These are phyloP conservation scores for Fraxinus americana DNA, from an alignment of 257 asterid genomes.

Conservation along the genomic window DNA sequence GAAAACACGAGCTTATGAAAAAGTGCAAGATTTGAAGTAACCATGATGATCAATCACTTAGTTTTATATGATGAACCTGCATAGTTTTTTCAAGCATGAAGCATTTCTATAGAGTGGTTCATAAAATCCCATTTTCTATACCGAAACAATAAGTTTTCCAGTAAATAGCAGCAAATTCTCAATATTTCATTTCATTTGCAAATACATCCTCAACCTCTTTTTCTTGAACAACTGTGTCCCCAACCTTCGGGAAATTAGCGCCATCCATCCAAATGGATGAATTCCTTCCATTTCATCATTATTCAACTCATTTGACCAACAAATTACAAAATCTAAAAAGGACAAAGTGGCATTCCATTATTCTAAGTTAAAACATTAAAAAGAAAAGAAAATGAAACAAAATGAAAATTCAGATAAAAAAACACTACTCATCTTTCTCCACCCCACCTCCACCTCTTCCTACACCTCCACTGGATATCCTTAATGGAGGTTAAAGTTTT, in stretches of 20 bases:
- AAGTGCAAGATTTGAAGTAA: background rate
- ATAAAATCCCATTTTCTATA: background rate
- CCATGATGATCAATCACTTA: slow-evolving; percentile 7
- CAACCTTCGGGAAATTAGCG: background rate
- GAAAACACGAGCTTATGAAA: background rate
- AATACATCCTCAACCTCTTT: background rate
- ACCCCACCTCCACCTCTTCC: too few relatives aligned
- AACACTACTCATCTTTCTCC: too few relatives aligned
- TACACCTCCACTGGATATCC: too few relatives aligned
- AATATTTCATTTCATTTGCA: too few relatives aligned
- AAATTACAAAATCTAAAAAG: background rate
- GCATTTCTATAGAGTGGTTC: background rate
- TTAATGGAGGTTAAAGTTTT: too few relatives aligned
- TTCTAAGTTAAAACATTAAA: too few relatives aligned
- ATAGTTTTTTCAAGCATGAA: background rate
- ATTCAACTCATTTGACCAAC: background rate
- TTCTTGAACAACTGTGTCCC: too few relatives aligned
- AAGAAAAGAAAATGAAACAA: too few relatives aligned
- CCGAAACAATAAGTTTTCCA: background rate
- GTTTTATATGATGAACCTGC: background rate
- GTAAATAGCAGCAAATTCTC: too few relatives aligned
- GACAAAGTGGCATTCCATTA: background rate
- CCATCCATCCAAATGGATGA: background rate
- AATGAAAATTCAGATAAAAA: too few relatives aligned
- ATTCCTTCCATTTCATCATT: background rate